These are phyloP conservation scores for Pseudogymnoascus sp. DNA, from an alignment of 2,329 filamentous ascomycete species.

Conservation along the genomic window DNA sequence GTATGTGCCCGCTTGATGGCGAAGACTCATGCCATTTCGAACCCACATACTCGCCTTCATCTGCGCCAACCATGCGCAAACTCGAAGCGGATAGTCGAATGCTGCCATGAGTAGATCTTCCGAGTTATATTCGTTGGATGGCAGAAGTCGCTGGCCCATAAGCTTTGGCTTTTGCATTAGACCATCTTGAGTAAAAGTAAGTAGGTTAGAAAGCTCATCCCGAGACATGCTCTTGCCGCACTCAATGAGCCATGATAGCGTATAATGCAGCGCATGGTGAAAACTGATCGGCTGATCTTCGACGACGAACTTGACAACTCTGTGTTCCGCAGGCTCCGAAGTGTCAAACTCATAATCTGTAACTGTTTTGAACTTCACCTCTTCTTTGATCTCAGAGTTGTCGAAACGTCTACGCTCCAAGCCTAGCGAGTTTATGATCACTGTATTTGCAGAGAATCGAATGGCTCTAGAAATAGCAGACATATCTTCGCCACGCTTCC, in stretches of 20 bases:
- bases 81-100: slow-evolving; percentile 87
- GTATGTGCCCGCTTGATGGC: slow-evolving; percentile 92
- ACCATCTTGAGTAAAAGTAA: slow-evolving; percentile 66
- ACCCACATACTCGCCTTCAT: slow-evolving; percentile 99
- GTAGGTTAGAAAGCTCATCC: slow-evolving; percentile 57
- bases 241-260: slow-evolving; percentile 90
- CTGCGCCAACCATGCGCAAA: slow-evolving; percentile 93
- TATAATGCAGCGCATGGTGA: slow-evolving; percentile 94
- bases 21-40: slow-evolving; percentile 88
- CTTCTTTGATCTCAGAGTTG: slow-evolving; percentile 79
- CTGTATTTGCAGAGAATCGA: slow-evolving; percentile 67
- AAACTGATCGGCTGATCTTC: slow-evolving; percentile 91
- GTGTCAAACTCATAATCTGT: slow-evolving; percentile 73
- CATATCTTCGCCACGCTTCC: slow-evolving; percentile 57
- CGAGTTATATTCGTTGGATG: slow-evolving; percentile 49
- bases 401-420: slow-evolving; percentile 81
- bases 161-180: slow-evolving; percentile 57
- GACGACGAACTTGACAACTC: slow-evolving; percentile 79
- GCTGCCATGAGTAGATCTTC: slow-evolving; percentile 80
- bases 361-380: slow-evolving; percentile 73
- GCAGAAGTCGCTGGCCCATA: slow-evolving; percentile 50
- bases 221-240: slow-evolving; percentile 69
- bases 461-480: slow-evolving; percentile 63
- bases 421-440: slow-evolving; percentile 84
- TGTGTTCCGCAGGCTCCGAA: slow-evolving; percentile 39